Base-by-base conservation (phyloP, 495 filamentous ascomycete species). In the Hyaloscypha bicolor region DNA sequence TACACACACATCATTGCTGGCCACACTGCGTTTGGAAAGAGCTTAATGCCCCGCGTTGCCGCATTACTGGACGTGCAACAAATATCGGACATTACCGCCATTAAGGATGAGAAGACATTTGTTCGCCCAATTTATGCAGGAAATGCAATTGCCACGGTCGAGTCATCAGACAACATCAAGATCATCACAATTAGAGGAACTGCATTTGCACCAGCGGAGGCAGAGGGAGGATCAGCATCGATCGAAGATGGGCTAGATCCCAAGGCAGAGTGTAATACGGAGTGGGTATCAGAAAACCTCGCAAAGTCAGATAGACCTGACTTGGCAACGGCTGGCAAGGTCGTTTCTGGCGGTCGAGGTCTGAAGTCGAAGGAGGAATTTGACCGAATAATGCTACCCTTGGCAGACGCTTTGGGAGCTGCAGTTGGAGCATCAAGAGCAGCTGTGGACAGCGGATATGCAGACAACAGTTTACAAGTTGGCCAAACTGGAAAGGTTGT, bases 401-500 rank as follows among this genome's bases (percentile, higher is more conserved):
- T 99, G 31, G 95, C 95, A 19, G 95, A 99, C 75, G 86, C 92
- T 2, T 83, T 99, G 11, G 93, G 93, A 32, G 95, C 95, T 8
- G 95, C 95, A 14, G 92, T 99, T 69, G 95, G 95, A 72, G 95
- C 95, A 42, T 96, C 92, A 35, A 88, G 95, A 70, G 95, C 95
- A 16, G 95, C 95, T 4, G 96, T 99, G 16, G 95, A 99, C 81
- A 94, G 92, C 69, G 95, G 95, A 14, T 99, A 97, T 74, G 96
- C 96, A n/a, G 95, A 99, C 79, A 99, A 99, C 86, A 96, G 92
- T 80, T 80, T 99, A 74, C 95, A 99, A 80, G 93, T 99, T 69
- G 95, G 95, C 12, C 95, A 99, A 81, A 99, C 95, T 8, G 95
- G 95, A 67, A 99, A 99, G 87, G 96, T 97, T 66, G 93, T 99